Percentiles rank a stretch among this genome's conserved stretches.
These are phyloP conservation scores for Albifimbria verrucaria DNA, from an alignment of 2,329 filamentous ascomycete genomes.

Conservation along the genomic window DNA sequence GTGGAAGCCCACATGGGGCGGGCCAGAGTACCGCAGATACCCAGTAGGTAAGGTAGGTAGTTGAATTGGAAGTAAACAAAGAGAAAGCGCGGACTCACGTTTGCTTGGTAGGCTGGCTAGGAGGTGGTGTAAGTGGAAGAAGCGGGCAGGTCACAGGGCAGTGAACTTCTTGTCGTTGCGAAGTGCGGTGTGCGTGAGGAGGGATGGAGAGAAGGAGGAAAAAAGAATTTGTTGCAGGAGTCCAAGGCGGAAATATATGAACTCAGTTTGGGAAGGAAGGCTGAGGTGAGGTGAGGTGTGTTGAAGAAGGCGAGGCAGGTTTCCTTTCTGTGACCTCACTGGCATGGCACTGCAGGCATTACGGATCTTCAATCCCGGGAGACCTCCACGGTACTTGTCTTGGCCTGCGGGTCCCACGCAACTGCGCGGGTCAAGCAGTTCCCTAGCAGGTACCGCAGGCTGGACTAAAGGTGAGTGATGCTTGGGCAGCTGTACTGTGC, in stretches of 20 bases:
- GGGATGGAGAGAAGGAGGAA: neutral
- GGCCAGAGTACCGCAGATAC: neutral
- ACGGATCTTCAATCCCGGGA: neutral
- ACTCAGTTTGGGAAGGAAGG: conserved; percentile 3
- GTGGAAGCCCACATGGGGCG: neutral
- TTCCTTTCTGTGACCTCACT: neutral
- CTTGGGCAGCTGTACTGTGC: too few species aligned
- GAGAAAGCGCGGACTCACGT: neutral
- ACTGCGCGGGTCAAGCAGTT: too few species aligned
- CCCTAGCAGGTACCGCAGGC: too few species aligned
- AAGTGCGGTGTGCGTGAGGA: neutral
- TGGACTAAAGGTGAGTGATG: too few species aligned
- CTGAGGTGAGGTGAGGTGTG: neutral
- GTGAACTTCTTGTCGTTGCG: too few species aligned
- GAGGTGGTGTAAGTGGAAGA: too few species aligned
- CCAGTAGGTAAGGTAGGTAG: neutral
- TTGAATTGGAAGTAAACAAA: neutral
- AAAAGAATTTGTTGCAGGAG: neutral
- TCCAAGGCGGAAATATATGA: conserved; percentile 3
- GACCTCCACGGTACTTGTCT: neutral
- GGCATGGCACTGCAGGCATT: neutral
- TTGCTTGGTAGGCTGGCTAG: too few species aligned
- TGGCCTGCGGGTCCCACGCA: neutral
- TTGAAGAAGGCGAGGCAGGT: neutral
- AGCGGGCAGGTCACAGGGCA: too few species aligned